A percentile compares a stretch with the other conserved stretches of the same genome.
Evolutionary conservation across 176 grass and related monocot genomes (phyloP).

Genomic region (Bromus sterilis): DNA sequence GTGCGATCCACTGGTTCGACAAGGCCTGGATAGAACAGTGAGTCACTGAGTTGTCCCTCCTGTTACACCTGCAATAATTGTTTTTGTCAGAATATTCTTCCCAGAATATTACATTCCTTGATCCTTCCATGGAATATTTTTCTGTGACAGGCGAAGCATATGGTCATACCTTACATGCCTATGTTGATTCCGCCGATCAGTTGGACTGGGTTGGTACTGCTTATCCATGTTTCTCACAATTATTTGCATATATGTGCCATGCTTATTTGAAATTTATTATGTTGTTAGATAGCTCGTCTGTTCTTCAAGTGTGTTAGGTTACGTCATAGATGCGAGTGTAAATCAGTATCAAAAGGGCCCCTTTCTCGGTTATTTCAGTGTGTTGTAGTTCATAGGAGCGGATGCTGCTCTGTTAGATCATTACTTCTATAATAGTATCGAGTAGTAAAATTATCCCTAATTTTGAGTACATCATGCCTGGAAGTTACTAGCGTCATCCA

Average conservation of each 20-base stretch:
- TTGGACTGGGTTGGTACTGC: conserved; percentile 80
- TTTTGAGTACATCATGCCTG: not conserved
- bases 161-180: conserved; percentile 96
- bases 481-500: not conserved
- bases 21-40: conserved; percentile 93
- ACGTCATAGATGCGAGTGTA: not conserved
- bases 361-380: not conserved
- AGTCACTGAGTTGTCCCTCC: conserved; percentile 52
- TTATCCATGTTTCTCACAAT: not conserved
- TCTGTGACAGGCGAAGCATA: conserved; percentile 82
- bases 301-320: not conserved
- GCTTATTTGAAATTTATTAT: not conserved
- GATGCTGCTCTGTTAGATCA: not conserved
- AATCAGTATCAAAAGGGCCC: not conserved
- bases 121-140: conserved; percentile 19
- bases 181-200: conserved; percentile 84
- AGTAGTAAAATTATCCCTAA: not conserved
- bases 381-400: not conserved
- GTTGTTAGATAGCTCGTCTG: not conserved
- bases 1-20: conserved; percentile 80
- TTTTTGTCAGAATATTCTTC: conserved; percentile 18
- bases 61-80: conserved; percentile 11
- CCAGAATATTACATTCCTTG: conserved; percentile 10
- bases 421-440: not conserved
- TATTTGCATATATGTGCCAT: not conserved